Percentiles rank a stretch among this genome's conserved stretches.
Conservation (phyloP, 1,139 yeast genomes). For the Taphrina wiesneri region DNA sequence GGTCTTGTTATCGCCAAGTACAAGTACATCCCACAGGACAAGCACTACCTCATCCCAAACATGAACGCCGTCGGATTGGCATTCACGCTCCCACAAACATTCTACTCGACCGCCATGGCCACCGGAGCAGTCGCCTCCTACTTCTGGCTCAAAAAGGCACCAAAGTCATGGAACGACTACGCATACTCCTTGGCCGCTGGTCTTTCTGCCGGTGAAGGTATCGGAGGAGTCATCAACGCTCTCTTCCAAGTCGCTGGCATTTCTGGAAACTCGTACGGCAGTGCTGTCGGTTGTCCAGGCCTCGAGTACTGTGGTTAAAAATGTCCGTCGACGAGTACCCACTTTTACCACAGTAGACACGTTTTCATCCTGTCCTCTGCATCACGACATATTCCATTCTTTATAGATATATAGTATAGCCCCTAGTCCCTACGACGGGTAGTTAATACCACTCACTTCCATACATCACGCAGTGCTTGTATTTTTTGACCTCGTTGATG, state of each 20-base stretch:
- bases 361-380: background rate
- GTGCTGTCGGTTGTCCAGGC: constrained; percentile 26
- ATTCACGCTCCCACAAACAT: constrained; percentile 36
- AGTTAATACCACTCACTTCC: background rate
- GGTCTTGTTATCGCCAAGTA: constrained; percentile 23
- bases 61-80: constrained; percentile 36
- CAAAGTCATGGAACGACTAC: constrained; percentile 29
- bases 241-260: constrained; percentile 20
- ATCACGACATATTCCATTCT: background rate
- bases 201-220: constrained; percentile 35
- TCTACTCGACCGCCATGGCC: constrained; percentile 36
- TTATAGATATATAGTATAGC: background rate
- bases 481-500: too few species aligned
- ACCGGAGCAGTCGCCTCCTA: constrained; percentile 32
- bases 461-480: too few species aligned
- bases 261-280: constrained; percentile 29
- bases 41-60: constrained; percentile 31
- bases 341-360: background rate
- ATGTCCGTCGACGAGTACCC: too few species aligned
- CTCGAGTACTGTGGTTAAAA: constrained; percentile 25
- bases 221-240: constrained; percentile 36
- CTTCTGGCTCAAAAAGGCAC: constrained; percentile 31
- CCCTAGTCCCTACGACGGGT: too few species aligned
- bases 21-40: constrained; percentile 20
- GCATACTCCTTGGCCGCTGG: constrained; percentile 36